These are phyloP conservation scores for Triticum timopheevii DNA, from an alignment of 176 grass and related monocot species.

Conservation along the genomic window DNA sequence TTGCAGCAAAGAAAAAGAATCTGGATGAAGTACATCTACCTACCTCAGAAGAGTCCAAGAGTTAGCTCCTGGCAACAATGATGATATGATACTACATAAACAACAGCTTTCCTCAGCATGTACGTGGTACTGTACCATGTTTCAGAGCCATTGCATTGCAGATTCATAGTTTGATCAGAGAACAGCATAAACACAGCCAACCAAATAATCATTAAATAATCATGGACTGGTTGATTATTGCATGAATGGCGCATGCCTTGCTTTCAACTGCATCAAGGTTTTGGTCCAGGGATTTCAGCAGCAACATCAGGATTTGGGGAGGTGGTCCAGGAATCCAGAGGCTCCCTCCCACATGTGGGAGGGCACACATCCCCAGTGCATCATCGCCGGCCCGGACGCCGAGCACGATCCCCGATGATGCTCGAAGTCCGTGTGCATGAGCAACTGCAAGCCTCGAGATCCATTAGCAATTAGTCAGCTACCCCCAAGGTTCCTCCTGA, in stretches of 20 bases:
- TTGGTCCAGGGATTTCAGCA: slow-evolving; percentile 32
- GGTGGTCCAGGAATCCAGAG: slow-evolving; percentile 1
- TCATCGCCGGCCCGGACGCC: slow-evolving; percentile 21
- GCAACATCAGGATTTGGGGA: slow-evolving; percentile 30
- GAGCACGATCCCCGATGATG: slow-evolving; percentile 34
- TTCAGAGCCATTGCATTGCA: slow-evolving; percentile 10
- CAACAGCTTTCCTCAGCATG: slow-evolving; percentile 2
- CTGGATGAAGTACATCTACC: not conserved
- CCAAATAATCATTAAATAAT: slow-evolving; percentile 45
- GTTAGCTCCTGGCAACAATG: not conserved
- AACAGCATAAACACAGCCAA: slow-evolving; percentile 11
- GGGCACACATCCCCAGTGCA: slow-evolving; percentile 19
- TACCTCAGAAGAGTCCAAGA: not conserved
- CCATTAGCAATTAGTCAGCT: slow-evolving; percentile 40
- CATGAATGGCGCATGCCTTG: slow-evolving; percentile 12
- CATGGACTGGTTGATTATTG: slow-evolving; percentile 10
- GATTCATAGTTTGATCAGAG: slow-evolving; percentile 23
- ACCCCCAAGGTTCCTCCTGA: slow-evolving; percentile 37
- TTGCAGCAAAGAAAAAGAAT: not conserved
- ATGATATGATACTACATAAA: not conserved
- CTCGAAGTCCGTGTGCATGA: slow-evolving; percentile 45
- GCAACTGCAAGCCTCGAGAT: slow-evolving; percentile 67
- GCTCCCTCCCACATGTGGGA: slow-evolving; percentile 20
- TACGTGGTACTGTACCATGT: slow-evolving; percentile 13
- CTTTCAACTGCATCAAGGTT: slow-evolving; percentile 33